Evolutionary conservation across 495 filamentous ascomycete genomes (phyloP).

Genomic region (Podospora conica): DNA sequence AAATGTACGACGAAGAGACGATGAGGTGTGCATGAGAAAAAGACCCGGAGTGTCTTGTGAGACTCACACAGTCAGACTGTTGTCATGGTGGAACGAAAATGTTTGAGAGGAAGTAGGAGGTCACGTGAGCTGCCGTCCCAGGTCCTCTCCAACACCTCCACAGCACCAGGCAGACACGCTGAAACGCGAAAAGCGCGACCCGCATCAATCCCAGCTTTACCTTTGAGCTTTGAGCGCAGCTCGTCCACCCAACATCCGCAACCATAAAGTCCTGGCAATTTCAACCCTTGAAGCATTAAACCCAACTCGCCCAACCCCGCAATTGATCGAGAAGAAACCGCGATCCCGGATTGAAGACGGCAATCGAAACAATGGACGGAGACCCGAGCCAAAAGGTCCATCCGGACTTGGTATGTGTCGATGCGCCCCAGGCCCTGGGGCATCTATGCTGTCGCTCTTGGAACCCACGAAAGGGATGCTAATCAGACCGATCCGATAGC

Average conservation of each 20-base stretch:
- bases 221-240: background rate
- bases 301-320: too few species aligned
- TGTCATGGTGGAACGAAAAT: background rate
- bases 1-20: too few species aligned
- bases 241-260: background rate
- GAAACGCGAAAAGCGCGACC: background rate
- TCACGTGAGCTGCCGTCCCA: background rate
- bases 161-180: too few species aligned
- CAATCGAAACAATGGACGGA: slow-evolving; percentile 18
- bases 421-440: background rate
- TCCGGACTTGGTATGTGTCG: slow-evolving; percentile 28
- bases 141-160: background rate
- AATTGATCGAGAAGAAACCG: too few species aligned
- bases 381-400: slow-evolving; percentile 35
- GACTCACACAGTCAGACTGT: too few species aligned
- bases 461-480: slow-evolving; percentile 1
- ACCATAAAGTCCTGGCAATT: background rate
- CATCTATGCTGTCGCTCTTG: background rate
- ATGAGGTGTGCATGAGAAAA: too few species aligned
- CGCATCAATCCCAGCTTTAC: background rate
- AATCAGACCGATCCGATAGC: slow-evolving; percentile 37
- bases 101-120: background rate
- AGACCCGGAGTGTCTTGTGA: too few species aligned
- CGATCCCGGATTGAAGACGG: background rate
- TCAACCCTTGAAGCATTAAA: too few species aligned